Conservation (phyloP, 1,284 basidiomycete species). For the Gomphus bonarii region DNA sequence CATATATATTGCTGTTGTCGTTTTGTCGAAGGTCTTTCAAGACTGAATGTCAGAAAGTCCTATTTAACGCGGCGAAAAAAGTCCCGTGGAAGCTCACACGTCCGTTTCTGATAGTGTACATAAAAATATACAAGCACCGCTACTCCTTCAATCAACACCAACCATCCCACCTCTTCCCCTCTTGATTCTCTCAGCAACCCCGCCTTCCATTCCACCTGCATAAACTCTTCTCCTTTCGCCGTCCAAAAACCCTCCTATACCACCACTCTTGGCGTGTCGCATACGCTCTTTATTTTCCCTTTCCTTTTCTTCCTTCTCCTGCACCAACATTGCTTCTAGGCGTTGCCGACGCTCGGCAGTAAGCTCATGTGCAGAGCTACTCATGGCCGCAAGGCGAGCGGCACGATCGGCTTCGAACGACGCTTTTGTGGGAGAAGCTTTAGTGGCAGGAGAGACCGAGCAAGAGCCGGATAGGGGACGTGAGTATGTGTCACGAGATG, state of each 20-base stretch:
- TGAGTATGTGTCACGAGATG: constrained; percentile 1
- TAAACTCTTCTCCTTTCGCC: constrained; percentile 72
- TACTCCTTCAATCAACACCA: constrained; percentile 13
- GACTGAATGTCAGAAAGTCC: too few species aligned
- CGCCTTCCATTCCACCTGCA: constrained; percentile 46
- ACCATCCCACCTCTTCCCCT: constrained; percentile 57
- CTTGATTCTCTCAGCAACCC: constrained; percentile 65
- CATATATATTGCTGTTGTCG: background rate
- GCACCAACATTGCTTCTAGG: constrained; percentile 49
- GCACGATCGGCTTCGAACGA: constrained; percentile 50
- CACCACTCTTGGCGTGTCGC: constrained; percentile 43
- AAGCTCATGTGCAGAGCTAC: constrained; percentile 56
- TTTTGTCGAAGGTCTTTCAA: too few species aligned
- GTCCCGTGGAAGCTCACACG: too few species aligned
- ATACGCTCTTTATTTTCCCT: constrained; percentile 47
- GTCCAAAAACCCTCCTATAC: constrained; percentile 62
- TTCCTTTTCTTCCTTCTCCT: constrained; percentile 62
- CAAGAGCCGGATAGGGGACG: constrained; percentile 4
- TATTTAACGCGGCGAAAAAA: too few species aligned
- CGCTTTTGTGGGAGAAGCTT: constrained; percentile 5
- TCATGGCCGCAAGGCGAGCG: constrained; percentile 82
- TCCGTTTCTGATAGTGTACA: too few species aligned
- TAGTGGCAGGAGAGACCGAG: constrained; percentile 16
- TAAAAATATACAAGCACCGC: background rate
- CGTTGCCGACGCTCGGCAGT: constrained; percentile 58